phyloP scores from a whole-genome alignment of 805 yeast species.

The Nakazawaea holstii region DNA sequence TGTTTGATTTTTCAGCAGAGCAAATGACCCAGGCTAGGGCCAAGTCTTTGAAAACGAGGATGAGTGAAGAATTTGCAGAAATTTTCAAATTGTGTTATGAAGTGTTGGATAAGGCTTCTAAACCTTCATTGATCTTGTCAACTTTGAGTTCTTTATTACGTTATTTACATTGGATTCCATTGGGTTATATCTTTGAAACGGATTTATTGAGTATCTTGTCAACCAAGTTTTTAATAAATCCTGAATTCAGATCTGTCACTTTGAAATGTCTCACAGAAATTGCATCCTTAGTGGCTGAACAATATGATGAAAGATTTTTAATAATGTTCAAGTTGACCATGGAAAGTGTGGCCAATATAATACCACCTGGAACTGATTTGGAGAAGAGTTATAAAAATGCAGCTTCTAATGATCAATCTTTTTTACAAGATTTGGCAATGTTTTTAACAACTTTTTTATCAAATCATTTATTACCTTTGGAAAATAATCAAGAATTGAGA shows the following conservation, averaged over 20 bases:
- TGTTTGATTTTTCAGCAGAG: constrained; percentile 91
- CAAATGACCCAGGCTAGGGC: constrained; percentile 97
- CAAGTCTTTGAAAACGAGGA: constrained; percentile 69
- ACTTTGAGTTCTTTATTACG: constrained; percentile 78
- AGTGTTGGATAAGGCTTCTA: constrained; percentile 84
- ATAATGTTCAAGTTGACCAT: constrained; percentile 67
- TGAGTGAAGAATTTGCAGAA: constrained; percentile 88
- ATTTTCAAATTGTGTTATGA: constrained; percentile 91
- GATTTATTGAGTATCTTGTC: constrained; percentile 68
- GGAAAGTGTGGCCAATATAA: constrained; percentile 58
- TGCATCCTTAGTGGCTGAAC: constrained; percentile 57
- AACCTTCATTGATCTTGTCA: constrained; percentile 76
- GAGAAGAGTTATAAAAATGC: constrained; percentile 69
- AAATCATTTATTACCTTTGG: constrained; percentile 64
- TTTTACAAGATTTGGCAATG: constrained; percentile 92
- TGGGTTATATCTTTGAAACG: constrained; percentile 85
- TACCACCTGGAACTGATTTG: constrained; percentile 72
- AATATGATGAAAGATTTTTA: constrained; percentile 54
- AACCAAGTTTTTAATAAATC: constrained; percentile 69
- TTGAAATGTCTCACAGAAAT: constrained; percentile 93
- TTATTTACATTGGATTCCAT: constrained; percentile 93
- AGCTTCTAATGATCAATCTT: constrained; percentile 81
- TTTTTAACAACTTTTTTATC: constrained; percentile 80
- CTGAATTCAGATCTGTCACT: constrained; percentile 76
- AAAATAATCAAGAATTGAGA: constrained; percentile 48